Base-by-base conservation (phyloP, 352 stramenopile genomes). In the Globisporangium emineosum region DNA sequence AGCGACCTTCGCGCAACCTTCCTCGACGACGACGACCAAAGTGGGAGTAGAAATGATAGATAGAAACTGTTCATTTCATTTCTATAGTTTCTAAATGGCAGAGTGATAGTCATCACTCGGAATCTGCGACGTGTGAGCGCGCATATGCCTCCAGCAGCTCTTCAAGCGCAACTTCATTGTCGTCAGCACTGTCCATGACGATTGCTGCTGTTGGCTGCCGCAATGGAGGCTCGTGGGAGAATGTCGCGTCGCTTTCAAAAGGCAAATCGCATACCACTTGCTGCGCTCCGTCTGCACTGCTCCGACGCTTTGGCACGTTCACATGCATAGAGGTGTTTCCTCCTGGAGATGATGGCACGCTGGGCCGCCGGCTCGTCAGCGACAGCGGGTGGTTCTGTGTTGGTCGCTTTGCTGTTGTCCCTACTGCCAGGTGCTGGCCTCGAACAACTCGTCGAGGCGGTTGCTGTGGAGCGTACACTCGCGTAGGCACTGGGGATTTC, bases 1-100 rank as follows among this genome's bases (percentile, higher is more conserved):
- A 13, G 52, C 50, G 12, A 79, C 73, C 62, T 81, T 84, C 66
- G 63, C 50, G 68, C 61, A 30, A 79, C 74, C 42, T 58, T 10
- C 8, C n/a, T 19, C 19, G 15, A 3, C 6, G 21, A 29, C 10
- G 0, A 10, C 23, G 13, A 49, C 17, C 0, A 32, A 33, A 21
- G 19, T 12, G 0, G 0, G n/a, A 21, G 21, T 57, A 58, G 37
- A 65, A 33, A 35, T 23, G 50, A 1, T 1, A 1, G 15, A 27
- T 53, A 19, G 23, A 52, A 62, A 32, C 29, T 40, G 27, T 35
- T 5, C 15, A 49, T 51, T 23, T 45, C 21, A 13, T 13, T 27
- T 6, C 29, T 6, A 53, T 23, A 1, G 19, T 62, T 27, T 61
- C 32, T 35, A 50, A 27, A 7, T 2, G 7, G 12, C 19, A 29